A percentile compares a stretch with the other conserved stretches of the same genome.
These are phyloP conservation scores for Elasticomyces elasticus DNA, from an alignment of 495 filamentous ascomycete species.

Conservation along the genomic window DNA sequence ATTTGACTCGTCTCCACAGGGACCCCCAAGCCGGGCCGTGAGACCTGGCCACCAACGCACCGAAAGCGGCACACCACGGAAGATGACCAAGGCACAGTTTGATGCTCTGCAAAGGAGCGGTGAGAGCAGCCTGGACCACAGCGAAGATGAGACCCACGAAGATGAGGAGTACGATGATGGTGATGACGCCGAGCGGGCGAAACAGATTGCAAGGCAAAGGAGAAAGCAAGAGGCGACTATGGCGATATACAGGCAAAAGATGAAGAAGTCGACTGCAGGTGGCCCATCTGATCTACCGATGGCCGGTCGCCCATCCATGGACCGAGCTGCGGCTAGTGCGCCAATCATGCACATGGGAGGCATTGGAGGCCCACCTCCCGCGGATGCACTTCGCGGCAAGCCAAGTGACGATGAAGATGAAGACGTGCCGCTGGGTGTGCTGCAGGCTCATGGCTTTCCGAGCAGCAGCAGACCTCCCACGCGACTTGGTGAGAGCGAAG, in stretches of 20 bases:
- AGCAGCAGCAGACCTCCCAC: constrained; percentile 70
- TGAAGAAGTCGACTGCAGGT: constrained; percentile 93
- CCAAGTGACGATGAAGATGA: constrained; percentile 38
- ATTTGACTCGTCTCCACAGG: constrained; percentile 17
- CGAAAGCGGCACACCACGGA: constrained; percentile 12
- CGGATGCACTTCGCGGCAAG: constrained; percentile 17
- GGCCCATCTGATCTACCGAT: constrained; percentile 25
- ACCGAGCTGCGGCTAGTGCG: constrained; percentile 10
- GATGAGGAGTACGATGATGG: constrained; percentile 70
- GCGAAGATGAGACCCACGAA: constrained; percentile 44
- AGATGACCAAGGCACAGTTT: constrained; percentile 21
- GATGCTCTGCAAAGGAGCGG: constrained; percentile 37
- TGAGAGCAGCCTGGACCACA: constrained; percentile 40
- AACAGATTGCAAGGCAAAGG: constrained; percentile 62
- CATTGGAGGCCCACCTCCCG: constrained; percentile 12
- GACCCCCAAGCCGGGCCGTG: constrained; percentile 20
- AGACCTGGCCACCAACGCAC: constrained; percentile 15
- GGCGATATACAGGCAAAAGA: constrained; percentile 82
- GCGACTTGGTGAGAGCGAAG: constrained; percentile 53
- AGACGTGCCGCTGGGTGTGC: constrained; percentile 64
- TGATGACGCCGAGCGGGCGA: constrained; percentile 68
- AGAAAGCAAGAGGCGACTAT: constrained; percentile 86
- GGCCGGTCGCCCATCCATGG: constrained; percentile 11
- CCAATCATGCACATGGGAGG: constrained; percentile 15
- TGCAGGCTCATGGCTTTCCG: constrained; percentile 89